A percentile compares a stretch with the other conserved stretches of the same genome.
Conservation (phyloP, 106 monocot species). For the Cymbidium sinense region DNA sequence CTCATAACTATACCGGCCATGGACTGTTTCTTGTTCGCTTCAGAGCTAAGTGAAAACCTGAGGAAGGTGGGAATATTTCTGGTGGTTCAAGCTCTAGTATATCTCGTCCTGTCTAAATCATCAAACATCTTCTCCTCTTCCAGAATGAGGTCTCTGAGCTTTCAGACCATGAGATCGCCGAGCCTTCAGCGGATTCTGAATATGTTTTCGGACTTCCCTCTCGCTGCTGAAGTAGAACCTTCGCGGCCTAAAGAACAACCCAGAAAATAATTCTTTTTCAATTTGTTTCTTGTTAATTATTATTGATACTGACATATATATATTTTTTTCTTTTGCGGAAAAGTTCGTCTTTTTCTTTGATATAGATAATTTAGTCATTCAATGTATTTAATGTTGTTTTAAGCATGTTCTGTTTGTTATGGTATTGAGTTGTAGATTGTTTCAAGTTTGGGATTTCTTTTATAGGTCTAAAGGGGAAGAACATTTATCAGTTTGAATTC, state of each 20-base stretch:
- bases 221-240: background rate
- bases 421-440: too few relatives aligned
- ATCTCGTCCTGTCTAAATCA: constrained; percentile 38
- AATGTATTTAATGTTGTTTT: too few relatives aligned
- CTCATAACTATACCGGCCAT: background rate
- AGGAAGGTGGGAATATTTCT: constrained; percentile 27
- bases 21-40: constrained; percentile 1
- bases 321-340: too few relatives aligned
- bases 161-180: constrained; percentile 7
- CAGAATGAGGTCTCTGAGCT: constrained; percentile 6
- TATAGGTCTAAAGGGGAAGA: too few relatives aligned
- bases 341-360: too few relatives aligned
- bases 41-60: background rate
- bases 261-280: background rate
- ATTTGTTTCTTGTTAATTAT: background rate
- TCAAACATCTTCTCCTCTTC: constrained; percentile 36
- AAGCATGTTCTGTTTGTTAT: too few relatives aligned
- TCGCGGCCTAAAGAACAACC: background rate
- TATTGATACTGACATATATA: too few relatives aligned
- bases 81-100: constrained; percentile 39
- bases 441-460: too few relatives aligned
- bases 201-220: constrained; percentile 13
- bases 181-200: constrained; percentile 19
- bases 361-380: too few relatives aligned
- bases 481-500: too few relatives aligned